Conservation (phyloP, 306 rosid species). For the Morella rubra region DNA sequence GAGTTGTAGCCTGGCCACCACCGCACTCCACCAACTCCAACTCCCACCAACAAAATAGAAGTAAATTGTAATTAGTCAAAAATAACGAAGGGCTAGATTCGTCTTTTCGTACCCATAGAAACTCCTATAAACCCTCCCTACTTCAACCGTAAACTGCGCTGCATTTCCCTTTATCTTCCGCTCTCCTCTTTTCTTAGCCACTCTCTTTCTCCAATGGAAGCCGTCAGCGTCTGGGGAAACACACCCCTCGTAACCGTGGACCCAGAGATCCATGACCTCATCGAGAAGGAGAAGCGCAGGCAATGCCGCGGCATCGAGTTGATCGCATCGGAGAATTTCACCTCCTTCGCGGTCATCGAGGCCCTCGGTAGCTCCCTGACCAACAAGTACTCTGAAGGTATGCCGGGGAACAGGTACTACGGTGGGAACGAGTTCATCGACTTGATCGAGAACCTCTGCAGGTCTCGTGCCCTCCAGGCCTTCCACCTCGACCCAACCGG, state of each 20-base stretch:
- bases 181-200: not conserved
- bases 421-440: constrained; percentile 95
- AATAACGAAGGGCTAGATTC: not conserved
- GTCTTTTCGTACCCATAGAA: not conserved
- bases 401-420: constrained; percentile 91
- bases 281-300: constrained; percentile 87
- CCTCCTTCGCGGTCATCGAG: constrained; percentile 92
- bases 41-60: not conserved
- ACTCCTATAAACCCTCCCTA: not conserved
- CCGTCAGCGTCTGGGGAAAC: constrained; percentile 79
- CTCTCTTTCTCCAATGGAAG: constrained; percentile 46
- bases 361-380: constrained; percentile 87
- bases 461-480: constrained; percentile 77
- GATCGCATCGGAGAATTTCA: constrained; percentile 89
- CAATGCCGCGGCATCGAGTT: constrained; percentile 96
- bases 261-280: constrained; percentile 79
- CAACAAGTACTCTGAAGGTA: constrained; percentile 91
- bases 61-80: not conserved
- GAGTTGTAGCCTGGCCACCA: not conserved
- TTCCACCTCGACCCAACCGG: constrained; percentile 53
- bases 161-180: not conserved
- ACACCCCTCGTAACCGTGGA: constrained; percentile 55
- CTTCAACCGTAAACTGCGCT: not conserved
- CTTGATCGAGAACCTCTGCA: constrained; percentile 77
- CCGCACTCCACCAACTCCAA: not conserved